Conservation (phyloP, 225 moss, liverwort and hornwort genomes). For the Climacium dendroides region DNA sequence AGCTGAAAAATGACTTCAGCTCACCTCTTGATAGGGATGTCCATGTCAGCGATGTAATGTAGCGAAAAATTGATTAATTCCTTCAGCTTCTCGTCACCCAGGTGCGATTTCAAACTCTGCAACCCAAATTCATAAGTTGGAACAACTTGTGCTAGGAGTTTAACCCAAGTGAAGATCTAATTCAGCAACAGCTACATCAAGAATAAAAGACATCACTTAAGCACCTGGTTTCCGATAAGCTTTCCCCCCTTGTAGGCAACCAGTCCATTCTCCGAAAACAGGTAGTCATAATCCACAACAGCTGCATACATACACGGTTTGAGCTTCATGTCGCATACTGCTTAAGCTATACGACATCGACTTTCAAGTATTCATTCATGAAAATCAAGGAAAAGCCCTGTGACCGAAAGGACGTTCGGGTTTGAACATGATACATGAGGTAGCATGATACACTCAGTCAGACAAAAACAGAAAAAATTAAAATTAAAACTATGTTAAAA, state of each 20-base stretch:
- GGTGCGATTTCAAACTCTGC: slow-evolving; percentile 71
- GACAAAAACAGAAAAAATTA: not conserved
- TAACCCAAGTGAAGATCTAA: not conserved
- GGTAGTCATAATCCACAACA: slow-evolving; percentile 65
- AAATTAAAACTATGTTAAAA: not conserved
- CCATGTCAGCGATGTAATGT: slow-evolving; percentile 88
- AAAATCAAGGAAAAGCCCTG: not conserved
- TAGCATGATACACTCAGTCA: not conserved
- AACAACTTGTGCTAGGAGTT: not conserved
- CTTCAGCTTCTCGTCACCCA: slow-evolving; percentile 82
- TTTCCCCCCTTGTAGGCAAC: slow-evolving; percentile 65
- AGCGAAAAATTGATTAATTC: slow-evolving; percentile 66
- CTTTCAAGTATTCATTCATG: not conserved
- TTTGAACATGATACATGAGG: not conserved
- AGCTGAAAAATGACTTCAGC: not conserved
- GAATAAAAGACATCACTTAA: not conserved
- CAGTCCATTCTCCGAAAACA: slow-evolving; percentile 91
- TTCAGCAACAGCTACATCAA: not conserved
- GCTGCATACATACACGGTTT: slow-evolving; percentile 18
- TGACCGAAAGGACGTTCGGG: not conserved
- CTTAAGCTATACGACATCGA: not conserved
- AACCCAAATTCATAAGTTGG: not conserved
- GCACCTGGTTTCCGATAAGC: slow-evolving; percentile 72
- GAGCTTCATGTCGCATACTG: not conserved
- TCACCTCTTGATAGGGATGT: slow-evolving; percentile 93